A percentile compares a stretch with the other conserved stretches of the same genome.
Evolutionary conservation across 2,329 filamentous ascomycete genomes (phyloP).

Genomic region (Arachnomyces sp.): DNA sequence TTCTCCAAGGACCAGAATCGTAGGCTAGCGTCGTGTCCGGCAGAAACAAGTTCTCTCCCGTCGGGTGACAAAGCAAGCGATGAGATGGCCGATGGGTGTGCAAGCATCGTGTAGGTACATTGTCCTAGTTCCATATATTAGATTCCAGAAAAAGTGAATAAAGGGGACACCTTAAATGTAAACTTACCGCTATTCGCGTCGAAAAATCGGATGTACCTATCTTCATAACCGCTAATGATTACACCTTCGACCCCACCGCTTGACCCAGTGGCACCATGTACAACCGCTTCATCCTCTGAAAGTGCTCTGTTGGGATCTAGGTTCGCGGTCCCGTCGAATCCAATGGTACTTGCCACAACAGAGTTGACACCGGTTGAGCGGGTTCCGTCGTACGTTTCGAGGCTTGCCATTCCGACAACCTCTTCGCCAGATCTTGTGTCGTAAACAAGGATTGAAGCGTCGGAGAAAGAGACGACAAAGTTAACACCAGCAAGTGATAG

Average conservation of each 20-base stretch:
- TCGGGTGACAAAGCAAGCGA: constrained; percentile 86
- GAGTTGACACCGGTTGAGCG: constrained; percentile 77
- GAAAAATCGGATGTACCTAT: constrained; percentile 92
- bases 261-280: constrained; percentile 74
- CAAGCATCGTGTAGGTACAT: constrained; percentile 98
- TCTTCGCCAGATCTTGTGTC: constrained; percentile 89
- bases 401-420: constrained; percentile 82
- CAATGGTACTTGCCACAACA: constrained; percentile 76
- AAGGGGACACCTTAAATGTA: constrained; percentile 1
- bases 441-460: constrained; percentile 84
- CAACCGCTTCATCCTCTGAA: constrained; percentile 60
- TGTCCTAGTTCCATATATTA: constrained; percentile 55
- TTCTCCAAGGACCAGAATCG: constrained; percentile 98
- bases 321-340: constrained; percentile 58
- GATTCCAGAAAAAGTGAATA: constrained; percentile 1
- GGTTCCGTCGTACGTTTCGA: constrained; percentile 88
- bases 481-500: constrained; percentile 73
- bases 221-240: constrained; percentile 93
- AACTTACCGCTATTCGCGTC: constrained; percentile 94
- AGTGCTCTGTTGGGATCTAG: constrained; percentile 56
- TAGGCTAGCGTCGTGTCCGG: constrained; percentile 88
- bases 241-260: constrained; percentile 81
- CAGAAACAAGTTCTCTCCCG: constrained; percentile 87
- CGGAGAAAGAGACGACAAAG: constrained; percentile 87
- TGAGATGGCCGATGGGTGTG: constrained; percentile 87